A percentile compares a stretch with the other conserved stretches of the same genome.
Evolutionary conservation across 208 protist species (phyloP).

Genomic region (Leishmania martiniquensis): DNA sequence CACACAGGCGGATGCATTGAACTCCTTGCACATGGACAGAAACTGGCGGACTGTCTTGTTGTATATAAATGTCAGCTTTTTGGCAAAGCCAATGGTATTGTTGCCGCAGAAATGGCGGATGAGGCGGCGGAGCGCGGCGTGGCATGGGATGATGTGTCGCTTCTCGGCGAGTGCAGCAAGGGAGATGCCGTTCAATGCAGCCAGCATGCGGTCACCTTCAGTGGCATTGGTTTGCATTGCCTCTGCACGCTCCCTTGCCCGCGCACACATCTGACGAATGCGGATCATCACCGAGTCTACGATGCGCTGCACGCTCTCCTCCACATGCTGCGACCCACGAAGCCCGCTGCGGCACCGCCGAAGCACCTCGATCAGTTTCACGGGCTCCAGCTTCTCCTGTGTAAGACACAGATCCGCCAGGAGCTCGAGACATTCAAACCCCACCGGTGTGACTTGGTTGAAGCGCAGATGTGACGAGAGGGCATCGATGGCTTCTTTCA

Average conservation of each 20-base stretch:
- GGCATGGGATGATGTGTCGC: constrained; percentile 57
- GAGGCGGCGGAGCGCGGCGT: constrained; percentile 36
- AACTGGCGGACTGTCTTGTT: constrained; percentile 58
- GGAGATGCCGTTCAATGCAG: constrained; percentile 58
- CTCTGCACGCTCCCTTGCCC: constrained; percentile 31
- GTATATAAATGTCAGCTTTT: constrained; percentile 67
- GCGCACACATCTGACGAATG: constrained; percentile 46
- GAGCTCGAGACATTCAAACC: constrained; percentile 56
- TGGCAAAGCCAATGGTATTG: constrained; percentile 66
- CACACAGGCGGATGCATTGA: constrained; percentile 44
- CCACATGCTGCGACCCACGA: constrained; percentile 55
- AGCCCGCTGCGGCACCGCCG: constrained; percentile 42
- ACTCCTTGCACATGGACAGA: constrained; percentile 60
- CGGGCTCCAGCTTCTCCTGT: constrained; percentile 27
- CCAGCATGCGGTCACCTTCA: constrained; percentile 56
- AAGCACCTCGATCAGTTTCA: constrained; percentile 36
- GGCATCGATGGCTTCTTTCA: constrained; percentile 55
- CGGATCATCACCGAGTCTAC: constrained; percentile 50
- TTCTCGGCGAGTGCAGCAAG: constrained; percentile 50
- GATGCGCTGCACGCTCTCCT: constrained; percentile 56
- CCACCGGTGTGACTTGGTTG: constrained; percentile 44
- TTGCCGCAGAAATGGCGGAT: constrained; percentile 54
- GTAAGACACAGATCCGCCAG: constrained; percentile 63
- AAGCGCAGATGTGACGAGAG: constrained; percentile 38
- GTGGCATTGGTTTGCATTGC: constrained; percentile 33